Evolutionary conservation across 805 yeast genomes (phyloP).

Genomic region (Nadsonia fulvescens): DNA sequence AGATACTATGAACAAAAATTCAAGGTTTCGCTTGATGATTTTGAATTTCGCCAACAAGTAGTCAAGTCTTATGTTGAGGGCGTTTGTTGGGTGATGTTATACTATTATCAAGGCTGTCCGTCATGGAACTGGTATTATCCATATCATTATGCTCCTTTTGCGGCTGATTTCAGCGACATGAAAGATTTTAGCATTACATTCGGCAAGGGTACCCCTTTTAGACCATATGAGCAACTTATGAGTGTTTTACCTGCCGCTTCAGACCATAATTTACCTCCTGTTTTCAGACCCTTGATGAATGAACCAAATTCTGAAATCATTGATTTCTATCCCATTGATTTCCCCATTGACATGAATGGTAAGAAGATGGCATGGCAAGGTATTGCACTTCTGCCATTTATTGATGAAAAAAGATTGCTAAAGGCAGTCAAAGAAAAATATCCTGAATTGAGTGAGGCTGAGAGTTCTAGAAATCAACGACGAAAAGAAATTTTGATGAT

Average conservation of each 20-base stretch:
- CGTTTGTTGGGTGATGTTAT: conserved; percentile 85
- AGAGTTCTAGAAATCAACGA: conserved; percentile 46
- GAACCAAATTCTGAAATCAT: conserved; percentile 64
- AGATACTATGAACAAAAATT: conserved; percentile 72
- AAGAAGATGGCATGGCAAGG: conserved; percentile 95
- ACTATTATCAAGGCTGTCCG: conserved; percentile 94
- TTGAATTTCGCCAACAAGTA: conserved; percentile 36
- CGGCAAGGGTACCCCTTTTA: conserved; percentile 56
- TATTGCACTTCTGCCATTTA: conserved; percentile 75
- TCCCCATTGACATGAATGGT: conserved; percentile 80
- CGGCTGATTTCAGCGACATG: conserved; percentile 57
- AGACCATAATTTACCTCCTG: conserved; percentile 66
- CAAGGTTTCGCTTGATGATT: conserved; percentile 29
- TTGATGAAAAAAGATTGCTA: conserved; percentile 63
- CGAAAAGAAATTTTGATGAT: conserved; percentile 55
- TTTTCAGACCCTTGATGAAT: conserved; percentile 69
- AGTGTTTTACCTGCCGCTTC: conserved; percentile 90
- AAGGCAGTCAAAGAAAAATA: conserved; percentile 51
- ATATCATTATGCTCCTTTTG: conserved; percentile 95
- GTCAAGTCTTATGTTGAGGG: conserved; percentile 76
- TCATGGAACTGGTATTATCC: conserved; percentile 99
- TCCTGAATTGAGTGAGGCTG: conserved; percentile 44
- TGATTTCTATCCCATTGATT: conserved; percentile 81
- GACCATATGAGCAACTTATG: conserved; percentile 88
- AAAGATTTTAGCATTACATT: conserved; percentile 31